Conservation (phyloP, 1,284 basidiomycete genomes). For the Pseudozyma sp. region DNA sequence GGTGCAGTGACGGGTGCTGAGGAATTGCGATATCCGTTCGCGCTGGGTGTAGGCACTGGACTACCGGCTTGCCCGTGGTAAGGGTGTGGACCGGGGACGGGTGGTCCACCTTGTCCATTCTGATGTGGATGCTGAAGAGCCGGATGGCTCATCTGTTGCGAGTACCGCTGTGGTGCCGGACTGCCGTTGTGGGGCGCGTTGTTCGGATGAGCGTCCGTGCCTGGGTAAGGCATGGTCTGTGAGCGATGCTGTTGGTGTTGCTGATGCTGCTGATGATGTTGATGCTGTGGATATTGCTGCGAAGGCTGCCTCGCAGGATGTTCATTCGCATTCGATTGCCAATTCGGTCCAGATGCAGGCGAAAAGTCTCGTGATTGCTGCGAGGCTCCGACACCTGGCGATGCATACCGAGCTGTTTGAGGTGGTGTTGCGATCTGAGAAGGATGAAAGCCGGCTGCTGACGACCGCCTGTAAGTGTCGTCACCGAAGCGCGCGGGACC, state of each 20-base stretch:
- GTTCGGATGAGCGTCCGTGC: conserved; percentile 7
- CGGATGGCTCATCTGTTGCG: conserved; percentile 4
- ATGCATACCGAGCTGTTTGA: conserved; percentile 9
- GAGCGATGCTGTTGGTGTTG: conserved; percentile 21
- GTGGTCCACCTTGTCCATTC: conserved; percentile 4
- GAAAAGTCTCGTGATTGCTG: background rate
- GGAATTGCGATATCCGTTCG: conserved; percentile 12
- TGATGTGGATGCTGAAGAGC: conserved; percentile 5
- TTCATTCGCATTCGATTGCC: conserved; percentile 12
- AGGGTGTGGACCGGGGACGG: conserved; percentile 17
- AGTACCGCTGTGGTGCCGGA: background rate
- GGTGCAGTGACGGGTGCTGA: conserved; percentile 8
- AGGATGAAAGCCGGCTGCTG: conserved; percentile 8
- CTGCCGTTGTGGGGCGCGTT: background rate
- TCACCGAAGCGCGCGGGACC: conserved; percentile 5
- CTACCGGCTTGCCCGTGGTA: background rate
- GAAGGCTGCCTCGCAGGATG: conserved; percentile 7
- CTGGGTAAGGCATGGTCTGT: conserved; percentile 23
- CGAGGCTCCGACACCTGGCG: background rate
- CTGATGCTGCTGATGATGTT: conserved; percentile 20
- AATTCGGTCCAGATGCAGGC: conserved; percentile 9
- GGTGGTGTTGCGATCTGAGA: conserved; percentile 2
- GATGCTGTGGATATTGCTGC: conserved; percentile 17
- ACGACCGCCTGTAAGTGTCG: conserved; percentile 13
- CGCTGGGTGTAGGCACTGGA: background rate